These are phyloP conservation scores for Aureobasidium musti DNA, from an alignment of 2,329 filamentous ascomycete species.

Conservation along the genomic window DNA sequence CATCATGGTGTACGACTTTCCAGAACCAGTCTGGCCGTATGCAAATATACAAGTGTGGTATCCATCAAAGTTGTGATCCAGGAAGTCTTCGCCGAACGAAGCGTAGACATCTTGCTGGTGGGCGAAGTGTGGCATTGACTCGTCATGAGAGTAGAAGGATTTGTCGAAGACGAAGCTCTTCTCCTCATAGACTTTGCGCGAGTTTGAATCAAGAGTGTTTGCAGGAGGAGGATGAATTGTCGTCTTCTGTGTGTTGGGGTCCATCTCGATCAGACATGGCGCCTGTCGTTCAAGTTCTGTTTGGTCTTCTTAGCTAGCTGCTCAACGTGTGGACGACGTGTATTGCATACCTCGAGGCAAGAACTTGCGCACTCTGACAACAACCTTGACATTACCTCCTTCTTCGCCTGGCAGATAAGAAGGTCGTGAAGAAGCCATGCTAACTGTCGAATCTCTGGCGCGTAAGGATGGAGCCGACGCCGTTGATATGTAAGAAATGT, in stretches of 20 bases:
- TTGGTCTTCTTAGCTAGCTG: background rate
- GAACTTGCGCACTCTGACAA: conserved; percentile 53
- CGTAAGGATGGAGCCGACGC: conserved; percentile 48
- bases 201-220: conserved; percentile 49
- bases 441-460: conserved; percentile 39
- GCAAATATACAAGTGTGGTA: conserved; percentile 99
- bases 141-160: conserved; percentile 95
- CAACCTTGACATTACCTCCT: conserved; percentile 55
- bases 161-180: conserved; percentile 96
- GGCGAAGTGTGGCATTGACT: conserved; percentile 79
- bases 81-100: conserved; percentile 89
- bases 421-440: conserved; percentile 36
- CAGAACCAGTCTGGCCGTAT: conserved; percentile 95
- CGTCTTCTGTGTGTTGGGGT: conserved; percentile 81
- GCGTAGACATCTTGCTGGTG: conserved; percentile 93
- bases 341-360: conserved; percentile 46
- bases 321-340: no score
- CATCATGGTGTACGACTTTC: conserved; percentile 99
- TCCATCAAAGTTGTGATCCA: conserved; percentile 98
- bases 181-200: conserved; percentile 76
- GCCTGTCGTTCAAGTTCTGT: conserved; percentile 79
- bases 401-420: conserved; percentile 34
- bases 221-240: conserved; percentile 69
- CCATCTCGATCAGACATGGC: conserved; percentile 87
- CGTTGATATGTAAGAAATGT: conserved; percentile 35